Evolutionary conservation across 2,329 filamentous ascomycete genomes (phyloP), one percentile per base, ranked within the genome.

Genomic region (Cladosporium sp.): DNA sequence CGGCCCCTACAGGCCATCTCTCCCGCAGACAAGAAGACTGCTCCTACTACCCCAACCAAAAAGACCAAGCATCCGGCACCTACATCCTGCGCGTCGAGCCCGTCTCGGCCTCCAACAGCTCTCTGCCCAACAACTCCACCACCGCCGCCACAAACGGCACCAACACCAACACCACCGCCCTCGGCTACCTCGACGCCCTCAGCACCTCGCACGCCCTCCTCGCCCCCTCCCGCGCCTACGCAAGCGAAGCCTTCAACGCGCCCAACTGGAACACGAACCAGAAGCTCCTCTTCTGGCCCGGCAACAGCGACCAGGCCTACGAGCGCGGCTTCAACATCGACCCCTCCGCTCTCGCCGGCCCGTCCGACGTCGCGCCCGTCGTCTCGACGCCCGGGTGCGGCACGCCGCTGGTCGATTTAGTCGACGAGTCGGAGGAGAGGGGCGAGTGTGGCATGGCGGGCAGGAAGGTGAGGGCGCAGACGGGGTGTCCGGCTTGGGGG

Each of bases 41-140:
- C 9, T 44, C 43, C 37, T 53, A 46, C 37, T 42, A 28, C 28
- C 50, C 50, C 13, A 19, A 31, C 18, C 50, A 53, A 43, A 34
- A 41, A 28, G 28, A 46, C 50, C 50, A 53, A 37, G 50, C 43
- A 14, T 42, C 43, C 13, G 37, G 37, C 35, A 46, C 50, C 14
- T 53, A 46, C 43, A 53, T 53, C 43, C 50, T 53, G n/a, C 50
- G 50, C 37, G 37, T 53, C 50, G 50, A 53, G 32, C 40, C 40
- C 13, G 40, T 33, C 5, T 2, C 16, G n/a, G 14, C 43, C 38
- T 7, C 35, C 46, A 49, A 49, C 13, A 18, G 9, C 19, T 37
- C 46, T 10, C 37, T 49, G 7, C 14, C 32, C 33, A 52, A 31
- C 41, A 35, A 19, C 42, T 46, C 42, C 14, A 52, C 42, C 33